Evolutionary conservation across 2,329 filamentous ascomycete species (phyloP).

Genomic region (Verticillium zaregamsianum): DNA sequence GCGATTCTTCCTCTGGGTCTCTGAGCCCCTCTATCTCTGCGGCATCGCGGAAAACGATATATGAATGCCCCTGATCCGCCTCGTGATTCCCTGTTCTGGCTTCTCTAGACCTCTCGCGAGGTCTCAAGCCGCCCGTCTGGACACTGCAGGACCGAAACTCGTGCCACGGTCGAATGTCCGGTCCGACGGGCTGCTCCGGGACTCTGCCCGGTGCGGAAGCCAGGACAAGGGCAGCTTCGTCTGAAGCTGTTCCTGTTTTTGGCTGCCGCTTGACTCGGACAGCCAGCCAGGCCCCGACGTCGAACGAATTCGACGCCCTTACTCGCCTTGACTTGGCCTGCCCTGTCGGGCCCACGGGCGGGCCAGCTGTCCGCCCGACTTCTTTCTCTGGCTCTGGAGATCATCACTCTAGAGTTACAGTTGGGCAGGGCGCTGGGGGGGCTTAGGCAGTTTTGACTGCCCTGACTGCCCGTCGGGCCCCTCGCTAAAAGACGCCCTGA

Average conservation of each 20-base stretch:
- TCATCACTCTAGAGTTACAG: neutral
- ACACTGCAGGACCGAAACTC: neutral
- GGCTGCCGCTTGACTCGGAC: no score
- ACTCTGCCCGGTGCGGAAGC: neutral
- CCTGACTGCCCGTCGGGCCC: neutral
- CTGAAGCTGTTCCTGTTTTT: no score
- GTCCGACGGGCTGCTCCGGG: neutral
- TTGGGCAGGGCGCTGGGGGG: neutral
- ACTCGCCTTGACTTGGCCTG: no score
- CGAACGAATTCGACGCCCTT: no score
- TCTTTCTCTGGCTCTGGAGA: neutral
- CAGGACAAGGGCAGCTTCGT: neutral
- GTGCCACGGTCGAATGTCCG: neutral
- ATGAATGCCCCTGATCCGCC: neutral
- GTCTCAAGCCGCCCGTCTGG: neutral
- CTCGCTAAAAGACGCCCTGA: neutral
- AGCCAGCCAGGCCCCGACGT: no score
- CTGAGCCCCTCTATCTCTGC: neutral
- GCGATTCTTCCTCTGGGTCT: no score
- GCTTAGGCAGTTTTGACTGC: neutral
- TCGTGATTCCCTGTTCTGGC: neutral
- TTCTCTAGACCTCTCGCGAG: neutral
- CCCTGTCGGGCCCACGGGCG: no score
- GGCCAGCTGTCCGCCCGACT: no score
- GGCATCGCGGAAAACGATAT: neutral